Conservation (phyloP, 2,329 filamentous ascomycete species). For the Cyclaneusma minus region DNA sequence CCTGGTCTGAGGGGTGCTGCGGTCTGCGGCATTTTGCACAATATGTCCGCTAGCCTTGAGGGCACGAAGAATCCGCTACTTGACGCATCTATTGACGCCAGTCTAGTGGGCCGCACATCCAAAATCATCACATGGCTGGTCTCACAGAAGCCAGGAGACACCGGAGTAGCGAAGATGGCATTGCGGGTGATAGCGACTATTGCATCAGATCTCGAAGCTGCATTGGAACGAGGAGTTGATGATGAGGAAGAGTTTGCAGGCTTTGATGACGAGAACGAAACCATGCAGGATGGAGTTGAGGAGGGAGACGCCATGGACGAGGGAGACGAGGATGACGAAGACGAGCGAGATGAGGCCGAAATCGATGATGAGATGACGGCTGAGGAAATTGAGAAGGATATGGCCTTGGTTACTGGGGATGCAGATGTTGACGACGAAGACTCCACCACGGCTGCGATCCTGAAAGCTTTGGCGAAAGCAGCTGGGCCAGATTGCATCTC, state of each 20-base stretch:
- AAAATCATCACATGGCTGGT: background rate
- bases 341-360: constrained; percentile 20
- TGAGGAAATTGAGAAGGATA: constrained; percentile 44
- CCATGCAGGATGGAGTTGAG: constrained; percentile 20
- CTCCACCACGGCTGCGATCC: constrained; percentile 2
- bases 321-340: constrained; percentile 23
- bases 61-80: constrained; percentile 2
- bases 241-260: constrained; percentile 24
- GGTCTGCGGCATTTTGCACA: constrained; percentile 46
- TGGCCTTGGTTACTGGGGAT: constrained; percentile 44
- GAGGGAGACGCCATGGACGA: constrained; percentile 25
- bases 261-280: constrained; percentile 18
- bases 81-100: background rate
- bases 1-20: constrained; percentile 34
- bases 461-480: constrained; percentile 5
- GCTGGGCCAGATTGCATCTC: constrained; percentile 3
- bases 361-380: constrained; percentile 36
- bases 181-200: constrained; percentile 50
- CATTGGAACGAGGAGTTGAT: constrained; percentile 28
- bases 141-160: background rate
- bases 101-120: background rate
- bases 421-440: constrained; percentile 21
- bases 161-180: too few species aligned
- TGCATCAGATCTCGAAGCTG: constrained; percentile 39
- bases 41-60: constrained; percentile 41